Evolutionary conservation across 768 basidiomycete genomes (phyloP).

Genomic region (Mrakia hoshinonis): DNA sequence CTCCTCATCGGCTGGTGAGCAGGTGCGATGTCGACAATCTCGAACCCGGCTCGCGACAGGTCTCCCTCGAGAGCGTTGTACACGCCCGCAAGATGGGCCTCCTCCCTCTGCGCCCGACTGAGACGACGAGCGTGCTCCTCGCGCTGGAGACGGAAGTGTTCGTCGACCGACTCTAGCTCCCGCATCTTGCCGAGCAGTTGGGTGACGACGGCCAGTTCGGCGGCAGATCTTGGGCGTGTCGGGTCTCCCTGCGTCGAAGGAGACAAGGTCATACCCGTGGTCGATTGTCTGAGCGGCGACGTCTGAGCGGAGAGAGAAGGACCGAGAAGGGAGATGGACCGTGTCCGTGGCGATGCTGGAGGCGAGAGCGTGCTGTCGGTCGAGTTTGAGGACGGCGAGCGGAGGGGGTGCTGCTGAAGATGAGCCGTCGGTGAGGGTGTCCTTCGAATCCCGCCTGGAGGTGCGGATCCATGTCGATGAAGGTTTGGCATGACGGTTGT

Average conservation of each 20-base stretch:
- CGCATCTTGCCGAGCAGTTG: slow-evolving; percentile 33
- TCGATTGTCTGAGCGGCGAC: neutral
- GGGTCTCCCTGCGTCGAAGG: neutral
- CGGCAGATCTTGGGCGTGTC: neutral
- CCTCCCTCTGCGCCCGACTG: slow-evolving; percentile 22
- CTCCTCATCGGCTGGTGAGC: neutral
- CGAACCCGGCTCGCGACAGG: slow-evolving; percentile 45
- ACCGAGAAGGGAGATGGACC: slow-evolving; percentile 19
- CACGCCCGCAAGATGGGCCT: slow-evolving; percentile 43
- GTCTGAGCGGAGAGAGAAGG: slow-evolving; percentile 2
- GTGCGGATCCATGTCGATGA: neutral
- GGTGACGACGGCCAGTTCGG: slow-evolving; percentile 29
- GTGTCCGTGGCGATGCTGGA: slow-evolving; percentile 10
- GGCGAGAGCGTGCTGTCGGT: slow-evolving; percentile 2
- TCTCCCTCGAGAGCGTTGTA: slow-evolving; percentile 49
- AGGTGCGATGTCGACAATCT: slow-evolving; percentile 45
- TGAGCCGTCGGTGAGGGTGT: neutral
- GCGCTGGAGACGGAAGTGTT: slow-evolving; percentile 27
- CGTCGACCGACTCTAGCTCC: slow-evolving; percentile 32
- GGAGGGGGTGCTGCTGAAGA: neutral
- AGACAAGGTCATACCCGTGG: neutral
- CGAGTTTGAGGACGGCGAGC: neutral
- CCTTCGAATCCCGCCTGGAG: neutral
- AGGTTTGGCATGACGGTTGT: neutral
- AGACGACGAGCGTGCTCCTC: slow-evolving; percentile 26